Base-by-base conservation (phyloP, 73 alveolate genomes). In the Breviolum minutum region DNA sequence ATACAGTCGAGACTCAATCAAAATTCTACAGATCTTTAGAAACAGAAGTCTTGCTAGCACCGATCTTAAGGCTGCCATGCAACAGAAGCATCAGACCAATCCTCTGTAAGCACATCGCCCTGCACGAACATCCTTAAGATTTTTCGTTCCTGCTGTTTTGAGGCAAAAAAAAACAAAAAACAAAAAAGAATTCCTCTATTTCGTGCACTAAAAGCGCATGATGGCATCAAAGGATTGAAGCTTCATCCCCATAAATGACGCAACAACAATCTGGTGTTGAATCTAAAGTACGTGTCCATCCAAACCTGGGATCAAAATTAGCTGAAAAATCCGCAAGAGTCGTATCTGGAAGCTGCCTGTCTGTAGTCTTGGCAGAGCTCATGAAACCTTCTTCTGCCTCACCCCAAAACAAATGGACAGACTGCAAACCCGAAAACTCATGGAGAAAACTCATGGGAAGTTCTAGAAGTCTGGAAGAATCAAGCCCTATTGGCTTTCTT, bases 1-100 rank as follows among this genome's bases (percentile, higher is more conserved):
- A n/a, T 71, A 71, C 13, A 22, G 10, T 22, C n/a, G 81, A 8
- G 5, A n/a, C n/a, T n/a, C n/a, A n/a, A n/a, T n/a, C n/a, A n/a
- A n/a, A n/a, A n/a, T n/a, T n/a, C n/a, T n/a, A n/a, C n/a, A n/a
- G n/a, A 13, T 22, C 81, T 71, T 71, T 11, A 48, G n/a, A 17
- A 11, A n/a, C 30, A 20, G 48, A 30, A 8, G 32, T 8, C 13
- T 8, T 30, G 10, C 30, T 22, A 2, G 81, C 81, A 17, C 1
- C 81, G 81, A 8, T 71, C 32, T n/a, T 7, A 17, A 20, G 30
- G 26, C 20, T 54, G 68, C 94, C 79, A 63, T 10, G 94, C 20
- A 14, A 79, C 94, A 5, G 94, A 85, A 62, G 94, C 94, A 26
- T 85, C 94, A 6, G 94, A 85, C 94, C 94, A 85, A 62, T 85